Base-by-base conservation (phyloP, 2,329 filamentous ascomycete species). In the Huntiella moniliformis region DNA sequence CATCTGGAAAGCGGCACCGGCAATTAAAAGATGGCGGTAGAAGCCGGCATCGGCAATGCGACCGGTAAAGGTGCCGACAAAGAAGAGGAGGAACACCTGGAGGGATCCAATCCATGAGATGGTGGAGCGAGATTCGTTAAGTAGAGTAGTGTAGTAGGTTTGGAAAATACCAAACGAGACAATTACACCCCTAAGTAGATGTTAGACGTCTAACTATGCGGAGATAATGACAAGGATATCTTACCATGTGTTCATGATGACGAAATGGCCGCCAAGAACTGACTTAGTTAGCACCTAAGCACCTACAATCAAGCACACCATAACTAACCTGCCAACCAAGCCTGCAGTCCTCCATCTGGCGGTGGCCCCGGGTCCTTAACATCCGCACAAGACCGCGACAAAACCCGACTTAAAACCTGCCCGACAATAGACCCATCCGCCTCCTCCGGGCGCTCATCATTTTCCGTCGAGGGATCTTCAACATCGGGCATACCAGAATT, bases 91-190 rank as follows among this genome's bases (percentile, higher is more conserved):
- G 53, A 73, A 74, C 7, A 72, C 61, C 47, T 72, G 65, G 4
- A 71, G 55, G 13, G 67, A 70, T 8, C 70, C 70, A 53, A 74
- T 73, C 68, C 70, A 72, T 2, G 67, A 65, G 17, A 72, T 61
- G 38, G 64, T 61, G 1, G 67, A 68, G 0, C 65, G 63, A 0
- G 63, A 53, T 0, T 62, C 62, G 4, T 51, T 51, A 0, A 69
- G 61, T 4, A 56, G 50, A 4, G 58, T 54, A 4, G 56, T 59
- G 55, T 73, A 74, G 58, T 73, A 72, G 0, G 66, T 57, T 49
- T 74, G 67, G 52, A 72, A 74, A 4, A 67, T 58, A n/a, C 70
- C 70, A 49, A 73, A 74, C 1, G 68, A 70, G 56, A 67, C 71
- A 52, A 71, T 63, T 52, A 67, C 64, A 32, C 71, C 71, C 68